Percentiles rank a stretch among this genome's conserved stretches.
phyloP scores from a whole-genome alignment of 1,284 basidiomycete genomes.

The Sporisorium reilianum region DNA sequence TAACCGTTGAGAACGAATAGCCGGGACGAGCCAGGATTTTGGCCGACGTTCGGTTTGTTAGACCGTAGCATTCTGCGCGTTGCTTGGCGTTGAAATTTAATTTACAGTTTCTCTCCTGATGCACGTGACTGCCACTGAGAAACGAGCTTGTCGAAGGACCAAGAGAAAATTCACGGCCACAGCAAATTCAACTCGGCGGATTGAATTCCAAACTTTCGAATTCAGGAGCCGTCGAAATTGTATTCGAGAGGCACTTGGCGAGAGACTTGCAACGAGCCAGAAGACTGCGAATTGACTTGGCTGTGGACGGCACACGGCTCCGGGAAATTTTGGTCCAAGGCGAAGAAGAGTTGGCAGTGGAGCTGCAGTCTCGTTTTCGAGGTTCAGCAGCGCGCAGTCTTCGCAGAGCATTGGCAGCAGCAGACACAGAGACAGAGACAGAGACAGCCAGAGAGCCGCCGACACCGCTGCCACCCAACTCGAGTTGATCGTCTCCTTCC shows the following conservation, averaged over 20 bases:
- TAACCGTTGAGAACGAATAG: too few relatives aligned
- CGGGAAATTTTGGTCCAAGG: neutral
- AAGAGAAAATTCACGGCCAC: neutral
- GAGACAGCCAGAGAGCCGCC: constrained; percentile 4
- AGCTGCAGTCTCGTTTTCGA: neutral
- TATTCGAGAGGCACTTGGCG: neutral
- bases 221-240: too few relatives aligned
- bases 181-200: neutral
- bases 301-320: neutral
- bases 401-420: constrained; percentile 2
- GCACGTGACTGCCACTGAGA: neutral
- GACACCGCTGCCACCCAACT: constrained; percentile 31
- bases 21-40: neutral
- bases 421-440: neutral
- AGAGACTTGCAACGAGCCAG: neutral
- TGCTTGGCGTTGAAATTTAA: neutral
- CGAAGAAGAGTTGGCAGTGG: neutral
- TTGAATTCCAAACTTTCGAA: neutral
- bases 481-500: constrained; percentile 14
- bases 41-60: neutral
- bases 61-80: neutral
- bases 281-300: too few relatives aligned
- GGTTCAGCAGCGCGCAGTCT: neutral
- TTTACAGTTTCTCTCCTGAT: neutral
- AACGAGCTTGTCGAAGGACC: neutral